Percentiles rank a stretch among this genome's conserved stretches.
These are phyloP conservation scores for Pestalotiopsis sp. DNA, from an alignment of 2,329 filamentous ascomycete genomes.

Conservation along the genomic window DNA sequence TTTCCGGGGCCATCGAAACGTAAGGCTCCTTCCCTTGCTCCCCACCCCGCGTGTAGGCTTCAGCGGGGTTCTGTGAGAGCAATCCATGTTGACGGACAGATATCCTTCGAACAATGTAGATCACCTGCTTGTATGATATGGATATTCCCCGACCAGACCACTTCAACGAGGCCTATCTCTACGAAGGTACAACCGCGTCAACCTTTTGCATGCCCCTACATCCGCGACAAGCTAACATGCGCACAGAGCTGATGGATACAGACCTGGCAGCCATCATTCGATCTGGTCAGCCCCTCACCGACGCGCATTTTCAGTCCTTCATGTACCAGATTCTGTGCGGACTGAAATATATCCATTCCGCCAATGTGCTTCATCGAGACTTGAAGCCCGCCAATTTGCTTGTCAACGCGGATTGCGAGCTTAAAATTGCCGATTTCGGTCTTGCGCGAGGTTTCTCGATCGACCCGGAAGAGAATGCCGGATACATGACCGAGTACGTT, in stretches of 20 bases:
- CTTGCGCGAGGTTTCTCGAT: slow-evolving; percentile 94
- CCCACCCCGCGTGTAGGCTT: neutral
- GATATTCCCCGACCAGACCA: slow-evolving; percentile 96
- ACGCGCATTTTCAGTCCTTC: slow-evolving; percentile 99
- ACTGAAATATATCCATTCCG: slow-evolving; percentile 98
- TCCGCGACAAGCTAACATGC: neutral
- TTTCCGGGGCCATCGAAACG: slow-evolving; percentile 87
- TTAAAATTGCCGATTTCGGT: slow-evolving; percentile 99
- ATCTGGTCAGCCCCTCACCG: slow-evolving; percentile 93
- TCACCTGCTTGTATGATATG: slow-evolving; percentile 99
- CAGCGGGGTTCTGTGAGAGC: neutral
- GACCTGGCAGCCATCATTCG: slow-evolving; percentile 97
- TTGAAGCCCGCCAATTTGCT: slow-evolving; percentile 96
- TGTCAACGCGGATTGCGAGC: slow-evolving; percentile 97
- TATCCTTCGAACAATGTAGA: slow-evolving; percentile 57
- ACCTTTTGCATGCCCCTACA: slow-evolving; percentile 21
- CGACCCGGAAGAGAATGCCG: slow-evolving; percentile 96
- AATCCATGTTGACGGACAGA: slow-evolving; percentile 21
- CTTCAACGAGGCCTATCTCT: slow-evolving; percentile 99
- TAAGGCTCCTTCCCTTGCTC: slow-evolving; percentile 41
- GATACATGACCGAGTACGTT: slow-evolving; percentile 99
- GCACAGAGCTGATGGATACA: slow-evolving; percentile 94
- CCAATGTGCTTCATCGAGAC: slow-evolving; percentile 95
- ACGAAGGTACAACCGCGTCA: slow-evolving; percentile 68
- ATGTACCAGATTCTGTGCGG: slow-evolving; percentile 99